Base-by-base conservation (phyloP, 768 basidiomycete species). In the Macrolepiota fuliginosa region DNA sequence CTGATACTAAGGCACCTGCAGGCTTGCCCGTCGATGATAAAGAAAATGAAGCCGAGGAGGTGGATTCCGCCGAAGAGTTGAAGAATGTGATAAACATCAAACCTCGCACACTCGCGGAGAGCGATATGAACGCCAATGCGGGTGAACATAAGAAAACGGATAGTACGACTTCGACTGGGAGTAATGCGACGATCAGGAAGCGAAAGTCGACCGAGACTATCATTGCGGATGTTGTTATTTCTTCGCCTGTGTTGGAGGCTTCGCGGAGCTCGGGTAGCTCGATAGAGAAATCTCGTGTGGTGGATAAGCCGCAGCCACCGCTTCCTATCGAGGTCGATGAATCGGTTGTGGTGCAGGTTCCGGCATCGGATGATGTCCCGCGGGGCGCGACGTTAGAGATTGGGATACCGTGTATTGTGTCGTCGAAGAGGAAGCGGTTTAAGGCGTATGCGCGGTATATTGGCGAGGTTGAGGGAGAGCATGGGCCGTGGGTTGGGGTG, bases 381-480 rank as follows among this genome's bases (percentile, higher is more conserved):
- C 77, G 77, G 19, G 92, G 93, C 0, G 86, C 88, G 2, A 90
- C 87, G 11, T 83, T 96, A 37, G 89, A 91, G 37, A 86, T 94
- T 27, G 93, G 93, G 9, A 95, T 95, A 36, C 92, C 94, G 0
- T 95, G 94, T 75, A 93, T 95, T 71, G 90, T 95, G 64, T 84
- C 91, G 2, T 89, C 88, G 45, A 90, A 91, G 70, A 83, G 90
- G 39, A 88, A 89, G 64, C 83, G 92, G 9, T 93, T 95, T 81
- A 87, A 90, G 54, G 94, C 94, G 0, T 89, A 86, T 68, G 94
- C 92, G 22, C 78, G 93, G 4, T 95, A 96, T 70, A 93, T 96
- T 55, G 94, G 91, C 5, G 91, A 93, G 69, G 87, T 96, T 1
- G 81, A 84, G 53, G 94, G 93, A 39, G 91, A 94, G 71, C 66